phyloP scores from a whole-genome alignment of 306 rosid genomes.

The Sophora flavescens region DNA sequence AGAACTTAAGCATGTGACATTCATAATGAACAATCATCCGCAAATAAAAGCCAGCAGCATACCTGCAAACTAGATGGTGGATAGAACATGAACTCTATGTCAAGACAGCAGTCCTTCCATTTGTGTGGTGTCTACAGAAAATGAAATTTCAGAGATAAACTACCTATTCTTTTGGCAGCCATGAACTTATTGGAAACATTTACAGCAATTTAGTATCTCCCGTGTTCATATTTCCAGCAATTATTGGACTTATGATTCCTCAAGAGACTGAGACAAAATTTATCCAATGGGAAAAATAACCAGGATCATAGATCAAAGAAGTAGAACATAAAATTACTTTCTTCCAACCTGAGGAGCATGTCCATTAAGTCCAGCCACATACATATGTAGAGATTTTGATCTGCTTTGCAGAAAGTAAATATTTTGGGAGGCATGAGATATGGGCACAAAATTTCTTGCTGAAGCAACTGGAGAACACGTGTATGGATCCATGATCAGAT shows the following conservation, averaged over 20 bases:
- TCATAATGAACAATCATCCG: background rate
- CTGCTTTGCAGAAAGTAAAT: slow-evolving; percentile 26
- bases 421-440: slow-evolving; percentile 6
- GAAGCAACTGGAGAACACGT: slow-evolving; percentile 25
- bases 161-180: background rate
- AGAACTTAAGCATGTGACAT: slow-evolving; percentile 13
- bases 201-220: slow-evolving; percentile 40
- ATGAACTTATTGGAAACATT: slow-evolving; percentile 33
- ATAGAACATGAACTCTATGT: slow-evolving; percentile 27
- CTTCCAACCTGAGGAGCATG: slow-evolving; percentile 30
- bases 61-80: background rate
- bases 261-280: slow-evolving; percentile 20
- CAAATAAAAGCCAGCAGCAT: slow-evolving; percentile 4
- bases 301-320: slow-evolving; percentile 36
- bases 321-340: slow-evolving; percentile 31
- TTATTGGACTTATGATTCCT: slow-evolving; percentile 29
- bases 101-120: slow-evolving; percentile 20
- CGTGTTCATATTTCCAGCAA: slow-evolving; percentile 23
- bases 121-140: slow-evolving; percentile 28
- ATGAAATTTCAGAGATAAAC: slow-evolving; percentile 14
- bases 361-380: slow-evolving; percentile 26
- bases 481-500: slow-evolving; percentile 43
- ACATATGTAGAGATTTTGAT: slow-evolving; percentile 24
- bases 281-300: slow-evolving; percentile 32
- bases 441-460: slow-evolving; percentile 24